These are phyloP conservation scores for Diutina siamensis DNA, from an alignment of 1,139 yeast species.

Conservation along the genomic window DNA sequence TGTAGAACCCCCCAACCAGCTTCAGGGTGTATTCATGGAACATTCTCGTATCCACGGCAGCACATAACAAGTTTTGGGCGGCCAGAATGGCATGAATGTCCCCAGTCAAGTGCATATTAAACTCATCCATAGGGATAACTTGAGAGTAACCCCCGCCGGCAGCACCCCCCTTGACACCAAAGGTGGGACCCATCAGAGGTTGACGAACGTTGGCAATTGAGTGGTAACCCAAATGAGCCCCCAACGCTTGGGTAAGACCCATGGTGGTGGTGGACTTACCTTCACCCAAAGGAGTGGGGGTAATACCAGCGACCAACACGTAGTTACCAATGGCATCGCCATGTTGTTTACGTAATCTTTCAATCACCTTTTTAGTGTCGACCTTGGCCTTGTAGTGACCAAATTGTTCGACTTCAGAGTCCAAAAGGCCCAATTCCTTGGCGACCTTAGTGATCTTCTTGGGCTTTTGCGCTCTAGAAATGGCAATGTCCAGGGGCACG, in stretches of 20 bases:
- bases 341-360: constrained; percentile 53
- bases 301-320: constrained; percentile 90
- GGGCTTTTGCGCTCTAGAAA: constrained; percentile 83
- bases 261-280: constrained; percentile 97
- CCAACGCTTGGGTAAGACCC: constrained; percentile 92
- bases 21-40: constrained; percentile 94
- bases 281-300: constrained; percentile 98
- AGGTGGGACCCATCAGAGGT: constrained; percentile 98
- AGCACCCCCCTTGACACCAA: constrained; percentile 98
- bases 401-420: constrained; percentile 77
- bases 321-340: constrained; percentile 62
- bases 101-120: constrained; percentile 96
- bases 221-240: constrained; percentile 69
- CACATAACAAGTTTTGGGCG: constrained; percentile 92
- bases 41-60: constrained; percentile 96
- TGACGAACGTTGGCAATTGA: constrained; percentile 96
- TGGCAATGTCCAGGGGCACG: constrained; percentile 90
- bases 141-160: constrained; percentile 99
- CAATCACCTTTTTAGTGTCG: constrained; percentile 30
- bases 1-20: constrained; percentile 68
- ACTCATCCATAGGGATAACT: constrained; percentile 98
- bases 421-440: constrained; percentile 70
- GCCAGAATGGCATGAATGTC: constrained; percentile 96
- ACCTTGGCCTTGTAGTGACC: constrained; percentile 93
- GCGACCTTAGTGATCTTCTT: constrained; percentile 78